A percentile compares a stretch with the other conserved stretches of the same genome.
phyloP scores from a whole-genome alignment of 768 basidiomycete species.

The Boletus rubescentipes region DNA sequence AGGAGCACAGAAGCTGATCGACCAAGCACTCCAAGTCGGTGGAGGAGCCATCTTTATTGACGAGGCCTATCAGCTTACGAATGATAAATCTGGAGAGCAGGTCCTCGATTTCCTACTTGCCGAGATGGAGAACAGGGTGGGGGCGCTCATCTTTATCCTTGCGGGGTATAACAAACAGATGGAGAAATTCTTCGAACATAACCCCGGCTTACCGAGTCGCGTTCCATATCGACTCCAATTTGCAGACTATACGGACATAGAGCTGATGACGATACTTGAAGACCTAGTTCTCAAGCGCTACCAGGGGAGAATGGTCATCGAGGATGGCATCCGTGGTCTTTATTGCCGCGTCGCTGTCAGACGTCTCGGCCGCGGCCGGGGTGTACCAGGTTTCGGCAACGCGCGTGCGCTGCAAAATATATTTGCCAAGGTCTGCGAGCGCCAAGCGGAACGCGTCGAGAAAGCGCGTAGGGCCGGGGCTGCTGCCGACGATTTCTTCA shows the following conservation, averaged over 20 bases:
- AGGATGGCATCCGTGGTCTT: conserved; percentile 53
- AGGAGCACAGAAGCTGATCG: conserved; percentile 34
- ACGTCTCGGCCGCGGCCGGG: conserved; percentile 14
- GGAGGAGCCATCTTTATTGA: conserved; percentile 71
- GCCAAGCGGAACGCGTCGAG: conserved; percentile 53
- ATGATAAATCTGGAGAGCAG: conserved; percentile 46
- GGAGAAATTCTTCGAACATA: conserved; percentile 78
- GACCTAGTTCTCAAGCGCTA: conserved; percentile 47
- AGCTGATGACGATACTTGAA: conserved; percentile 56
- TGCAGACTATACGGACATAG: conserved; percentile 56
- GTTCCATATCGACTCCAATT: conserved; percentile 62
- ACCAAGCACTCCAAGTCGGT: conserved; percentile 46
- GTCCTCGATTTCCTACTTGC: conserved; percentile 71
- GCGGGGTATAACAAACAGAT: conserved; percentile 72
- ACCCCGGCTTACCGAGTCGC: conserved; percentile 68
- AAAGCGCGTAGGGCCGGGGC: conserved; percentile 40
- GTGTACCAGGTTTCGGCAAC: conserved; percentile 61
- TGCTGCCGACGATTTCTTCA: conserved; percentile 47
- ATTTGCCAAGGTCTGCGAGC: conserved; percentile 44
- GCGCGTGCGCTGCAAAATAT: conserved; percentile 59
- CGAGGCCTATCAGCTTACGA: conserved; percentile 68
- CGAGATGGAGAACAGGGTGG: conserved; percentile 72
- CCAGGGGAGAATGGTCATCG: conserved; percentile 50
- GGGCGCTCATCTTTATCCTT: conserved; percentile 63
- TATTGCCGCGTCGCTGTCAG: conserved; percentile 41